Conservation (phyloP, 2,329 filamentous ascomycete genomes). For the Colletotrichum sp. region DNA sequence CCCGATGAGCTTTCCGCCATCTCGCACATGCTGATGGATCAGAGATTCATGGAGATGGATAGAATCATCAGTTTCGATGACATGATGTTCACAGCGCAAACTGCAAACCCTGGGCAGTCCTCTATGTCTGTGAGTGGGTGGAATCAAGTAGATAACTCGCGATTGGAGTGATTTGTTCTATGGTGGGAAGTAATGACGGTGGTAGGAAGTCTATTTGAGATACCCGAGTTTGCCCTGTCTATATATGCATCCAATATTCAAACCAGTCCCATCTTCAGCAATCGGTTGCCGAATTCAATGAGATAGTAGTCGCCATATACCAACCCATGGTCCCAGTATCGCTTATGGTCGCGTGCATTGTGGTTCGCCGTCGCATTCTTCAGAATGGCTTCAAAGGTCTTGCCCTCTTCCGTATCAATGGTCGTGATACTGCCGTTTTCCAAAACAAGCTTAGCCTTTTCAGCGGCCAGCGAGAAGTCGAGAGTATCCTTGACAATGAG, state of each 20-base stretch:
- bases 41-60: conserved; percentile 35
- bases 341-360: conserved; percentile 32
- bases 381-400: conserved; percentile 34
- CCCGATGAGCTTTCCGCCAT: conserved; percentile 32
- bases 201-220: conserved; percentile 3
- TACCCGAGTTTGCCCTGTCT: not conserved
- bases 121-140: conserved; percentile 5
- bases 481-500: conserved; percentile 34
- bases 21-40: conserved; percentile 33
- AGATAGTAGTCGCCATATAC: conserved; percentile 57
- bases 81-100: conserved; percentile 32
- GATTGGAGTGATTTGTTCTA: not conserved
- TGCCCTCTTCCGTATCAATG: conserved; percentile 12
- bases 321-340: conserved; percentile 43
- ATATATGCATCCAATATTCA: not conserved
- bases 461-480: conserved; percentile 27
- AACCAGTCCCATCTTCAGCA: conserved; percentile 36
- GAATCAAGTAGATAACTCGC: not conserved
- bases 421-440: not conserved
- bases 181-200: not conserved
- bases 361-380: conserved; percentile 39
- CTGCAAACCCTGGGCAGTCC: not conserved
- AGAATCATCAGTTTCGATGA: conserved; percentile 40
- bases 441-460: conserved; percentile 19
- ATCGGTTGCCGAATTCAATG: conserved; percentile 49